Base-by-base conservation (phyloP, 768 basidiomycete genomes). In the Termitomyces sp. region DNA sequence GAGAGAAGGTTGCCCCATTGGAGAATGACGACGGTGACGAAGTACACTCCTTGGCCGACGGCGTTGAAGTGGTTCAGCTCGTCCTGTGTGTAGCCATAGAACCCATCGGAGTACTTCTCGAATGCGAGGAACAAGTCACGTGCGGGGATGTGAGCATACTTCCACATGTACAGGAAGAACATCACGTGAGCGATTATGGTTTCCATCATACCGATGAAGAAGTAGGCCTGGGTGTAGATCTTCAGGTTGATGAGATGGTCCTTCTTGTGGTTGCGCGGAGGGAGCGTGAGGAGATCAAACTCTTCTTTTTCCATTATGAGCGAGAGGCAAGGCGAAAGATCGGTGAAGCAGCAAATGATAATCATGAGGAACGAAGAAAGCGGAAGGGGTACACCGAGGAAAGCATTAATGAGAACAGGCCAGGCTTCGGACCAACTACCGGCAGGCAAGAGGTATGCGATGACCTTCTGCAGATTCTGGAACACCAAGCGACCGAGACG, bases 371-470 rank as follows among this genome's bases (percentile, higher is more conserved):
- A 64, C 4, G 82, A 81, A 63, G 79, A 80, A 41, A 87, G 72
- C 7, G 81, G 72, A 51, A 84, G 77, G 54, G 84, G 85, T 67
- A 86, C 80, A 57, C 85, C 85, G 37, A 85, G 66, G 63, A 84
- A 69, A 45, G 83, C 81, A 57, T 83, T 86, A 49, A 78, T 58
- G 12, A 86, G 72, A 52, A 87, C 82, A 0, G 73, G 75, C 73
- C 83, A 78, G 58, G 84, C 78, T 62, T 87, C 83, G 20, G 82
- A 80, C 72, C 84, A 87, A 24, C 79, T 79, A 37, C 82, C 81
- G n/a, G 80, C 77, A 11, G 79, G 79, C 69, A 79, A 74, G 9
- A 80, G 65, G 57, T 78, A 76, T 31, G 78, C 63, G 18, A 76
- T 76, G 48, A 79, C 69, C 75, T 82, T 78, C 76, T 81, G 77